These are phyloP conservation scores for Wickerhamiella brachini DNA, from an alignment of 805 yeast genomes.

Conservation along the genomic window DNA sequence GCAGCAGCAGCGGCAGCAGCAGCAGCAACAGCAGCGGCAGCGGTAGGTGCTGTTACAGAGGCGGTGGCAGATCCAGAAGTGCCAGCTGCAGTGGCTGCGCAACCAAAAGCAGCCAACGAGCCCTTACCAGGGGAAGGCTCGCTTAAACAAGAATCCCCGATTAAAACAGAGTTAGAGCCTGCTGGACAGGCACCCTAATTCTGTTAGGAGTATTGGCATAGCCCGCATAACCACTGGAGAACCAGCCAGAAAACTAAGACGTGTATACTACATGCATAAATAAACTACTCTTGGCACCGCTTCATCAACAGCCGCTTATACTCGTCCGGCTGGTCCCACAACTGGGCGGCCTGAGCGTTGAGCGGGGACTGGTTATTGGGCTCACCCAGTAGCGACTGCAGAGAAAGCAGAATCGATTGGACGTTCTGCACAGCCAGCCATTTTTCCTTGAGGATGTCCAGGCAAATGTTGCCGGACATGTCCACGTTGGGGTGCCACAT, in stretches of 20 bases:
- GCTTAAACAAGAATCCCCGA: too few relatives aligned
- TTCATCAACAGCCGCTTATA: conserved; percentile 27
- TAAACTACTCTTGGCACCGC: conserved; percentile 23
- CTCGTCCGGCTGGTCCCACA: conserved; percentile 36
- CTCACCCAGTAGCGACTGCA: conserved; percentile 47
- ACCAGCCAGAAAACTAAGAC: neutral
- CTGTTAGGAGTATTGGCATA: too few relatives aligned
- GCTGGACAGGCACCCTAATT: too few relatives aligned
- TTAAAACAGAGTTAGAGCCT: too few relatives aligned
- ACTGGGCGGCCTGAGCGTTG: conserved; percentile 43
- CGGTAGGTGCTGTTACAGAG: too few relatives aligned
- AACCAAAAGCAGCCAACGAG: too few relatives aligned
- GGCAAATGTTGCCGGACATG: conserved; percentile 49
- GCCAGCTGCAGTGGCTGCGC: too few relatives aligned
- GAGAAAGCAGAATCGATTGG: conserved; percentile 42
- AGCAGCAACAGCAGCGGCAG: too few relatives aligned
- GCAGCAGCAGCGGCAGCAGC: too few relatives aligned
- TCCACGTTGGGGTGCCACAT: conserved; percentile 58
- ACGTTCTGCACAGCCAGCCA: conserved; percentile 55
- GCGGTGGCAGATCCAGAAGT: too few relatives aligned
- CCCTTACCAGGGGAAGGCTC: too few relatives aligned
- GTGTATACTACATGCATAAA: neutral
- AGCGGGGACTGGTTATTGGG: conserved; percentile 46
- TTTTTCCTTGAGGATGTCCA: conserved; percentile 48
- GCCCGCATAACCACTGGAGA: too few relatives aligned